phyloP scores from a whole-genome alignment of 2,329 filamentous ascomycete genomes.

The Nemania abortiva region DNA sequence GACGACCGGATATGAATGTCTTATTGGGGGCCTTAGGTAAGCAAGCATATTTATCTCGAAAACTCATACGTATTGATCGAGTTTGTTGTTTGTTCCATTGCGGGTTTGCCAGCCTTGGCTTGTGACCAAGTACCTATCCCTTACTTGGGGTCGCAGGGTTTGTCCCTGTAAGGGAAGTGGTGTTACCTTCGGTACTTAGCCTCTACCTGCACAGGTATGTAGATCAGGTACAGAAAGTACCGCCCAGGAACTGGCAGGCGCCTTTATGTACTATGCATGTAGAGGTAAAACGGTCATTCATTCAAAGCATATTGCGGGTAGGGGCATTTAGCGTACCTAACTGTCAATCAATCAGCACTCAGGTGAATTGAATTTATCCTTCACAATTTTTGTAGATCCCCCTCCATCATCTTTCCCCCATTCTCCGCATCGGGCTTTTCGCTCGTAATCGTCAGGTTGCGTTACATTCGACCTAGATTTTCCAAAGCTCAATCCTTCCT shows the following conservation, averaged over 20 bases:
- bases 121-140: background rate
- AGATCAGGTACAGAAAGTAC: background rate
- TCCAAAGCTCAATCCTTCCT: background rate
- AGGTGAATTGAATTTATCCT: background rate
- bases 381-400: background rate
- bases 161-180: background rate
- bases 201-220: background rate
- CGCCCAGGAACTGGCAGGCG: too few species aligned
- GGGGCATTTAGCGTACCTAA: too few species aligned
- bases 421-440: slow-evolving; percentile 13
- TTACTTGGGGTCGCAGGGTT: slow-evolving; percentile 8
- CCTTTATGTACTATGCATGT: too few species aligned
- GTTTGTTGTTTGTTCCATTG: background rate
- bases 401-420: background rate
- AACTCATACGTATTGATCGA: background rate
- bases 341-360: too few species aligned
- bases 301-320: too few species aligned
- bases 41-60: background rate
- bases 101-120: background rate
- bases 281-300: too few species aligned
- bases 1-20: too few species aligned
- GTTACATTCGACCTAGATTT: slow-evolving; percentile 1
- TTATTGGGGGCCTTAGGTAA: background rate
- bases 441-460: background rate
- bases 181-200: background rate